These are phyloP conservation scores for Limtongia smithiae DNA, from an alignment of 805 yeast genomes.

Conservation along the genomic window DNA sequence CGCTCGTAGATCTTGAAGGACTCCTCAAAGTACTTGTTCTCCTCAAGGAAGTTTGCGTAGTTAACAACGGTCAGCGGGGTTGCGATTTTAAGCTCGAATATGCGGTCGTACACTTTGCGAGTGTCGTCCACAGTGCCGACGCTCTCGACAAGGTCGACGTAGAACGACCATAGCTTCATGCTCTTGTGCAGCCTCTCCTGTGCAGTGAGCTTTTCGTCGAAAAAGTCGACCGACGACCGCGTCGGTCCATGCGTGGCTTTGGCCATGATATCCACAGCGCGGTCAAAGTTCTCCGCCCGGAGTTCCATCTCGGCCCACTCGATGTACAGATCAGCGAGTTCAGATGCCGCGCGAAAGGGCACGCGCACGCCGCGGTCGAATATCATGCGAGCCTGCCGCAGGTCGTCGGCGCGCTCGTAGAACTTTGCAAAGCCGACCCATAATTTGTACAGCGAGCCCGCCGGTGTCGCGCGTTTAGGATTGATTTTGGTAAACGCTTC, in stretches of 20 bases:
- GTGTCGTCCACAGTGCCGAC: conserved; percentile 40
- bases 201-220: conserved; percentile 47
- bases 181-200: conserved; percentile 61
- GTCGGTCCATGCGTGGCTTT: conserved; percentile 44
- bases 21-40: conserved; percentile 45
- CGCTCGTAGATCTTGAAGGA: conserved; percentile 62
- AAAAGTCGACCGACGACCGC: conserved; percentile 36
- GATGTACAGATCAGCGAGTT: conserved; percentile 65
- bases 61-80: conserved; percentile 64
- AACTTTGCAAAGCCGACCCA: conserved; percentile 71
- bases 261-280: conserved; percentile 43
- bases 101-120: conserved; percentile 49
- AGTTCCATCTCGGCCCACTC: conserved; percentile 72
- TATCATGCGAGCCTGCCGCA: conserved; percentile 57
- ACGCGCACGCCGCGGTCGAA: conserved; percentile 65
- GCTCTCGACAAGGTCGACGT: conserved; percentile 65
- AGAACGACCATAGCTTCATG: conserved; percentile 65
- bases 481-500: conserved; percentile 64
- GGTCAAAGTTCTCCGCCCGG: conserved; percentile 46
- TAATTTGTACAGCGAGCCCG: conserved; percentile 46
- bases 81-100: conserved; percentile 58
- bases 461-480: conserved; percentile 48
- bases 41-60: conserved; percentile 60
- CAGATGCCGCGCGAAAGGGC: conserved; percentile 59
- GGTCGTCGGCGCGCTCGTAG: conserved; percentile 55